These are phyloP conservation scores for Nannochloropsis salina DNA, from an alignment of 108 stramenopile genomes.

Conservation along the genomic window DNA sequence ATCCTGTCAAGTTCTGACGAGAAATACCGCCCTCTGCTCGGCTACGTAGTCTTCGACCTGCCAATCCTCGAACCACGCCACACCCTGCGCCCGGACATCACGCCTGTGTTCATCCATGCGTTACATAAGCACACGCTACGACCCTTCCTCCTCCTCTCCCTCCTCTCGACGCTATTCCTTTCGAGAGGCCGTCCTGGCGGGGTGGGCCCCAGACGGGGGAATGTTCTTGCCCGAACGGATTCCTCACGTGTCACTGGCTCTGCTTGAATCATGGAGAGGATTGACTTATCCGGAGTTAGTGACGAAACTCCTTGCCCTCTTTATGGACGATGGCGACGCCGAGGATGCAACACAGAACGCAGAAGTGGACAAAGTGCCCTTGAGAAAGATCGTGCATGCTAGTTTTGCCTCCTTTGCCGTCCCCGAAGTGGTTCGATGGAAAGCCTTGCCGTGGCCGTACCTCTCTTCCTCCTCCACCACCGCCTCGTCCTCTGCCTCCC, in stretches of 20 bases:
- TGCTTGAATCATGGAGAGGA: neutral
- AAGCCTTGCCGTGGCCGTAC: neutral
- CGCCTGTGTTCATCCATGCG: neutral
- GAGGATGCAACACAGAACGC: neutral
- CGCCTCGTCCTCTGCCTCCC: neutral
- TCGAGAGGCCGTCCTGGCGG: slow-evolving; percentile 18
- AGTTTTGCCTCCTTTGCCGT: neutral
- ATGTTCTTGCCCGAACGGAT: slow-evolving; percentile 23
- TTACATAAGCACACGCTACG: neutral
- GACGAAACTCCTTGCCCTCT: neutral
- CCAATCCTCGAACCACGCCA: no score
- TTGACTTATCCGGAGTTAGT: neutral
- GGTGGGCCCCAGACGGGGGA: slow-evolving; percentile 22
- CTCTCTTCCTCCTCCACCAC: neutral
- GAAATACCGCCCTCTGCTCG: no score
- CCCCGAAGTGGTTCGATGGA: neutral
- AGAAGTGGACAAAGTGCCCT: neutral
- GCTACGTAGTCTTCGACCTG: no score
- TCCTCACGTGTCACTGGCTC: neutral
- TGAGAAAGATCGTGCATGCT: neutral
- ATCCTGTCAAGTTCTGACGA: no score
- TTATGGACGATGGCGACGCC: neutral
- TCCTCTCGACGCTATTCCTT: neutral
- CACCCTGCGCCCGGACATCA: no score
- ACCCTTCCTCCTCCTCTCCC: neutral